phyloP scores from a whole-genome alignment of 2,329 filamentous ascomycete genomes.

The Penicillium thymicola region DNA sequence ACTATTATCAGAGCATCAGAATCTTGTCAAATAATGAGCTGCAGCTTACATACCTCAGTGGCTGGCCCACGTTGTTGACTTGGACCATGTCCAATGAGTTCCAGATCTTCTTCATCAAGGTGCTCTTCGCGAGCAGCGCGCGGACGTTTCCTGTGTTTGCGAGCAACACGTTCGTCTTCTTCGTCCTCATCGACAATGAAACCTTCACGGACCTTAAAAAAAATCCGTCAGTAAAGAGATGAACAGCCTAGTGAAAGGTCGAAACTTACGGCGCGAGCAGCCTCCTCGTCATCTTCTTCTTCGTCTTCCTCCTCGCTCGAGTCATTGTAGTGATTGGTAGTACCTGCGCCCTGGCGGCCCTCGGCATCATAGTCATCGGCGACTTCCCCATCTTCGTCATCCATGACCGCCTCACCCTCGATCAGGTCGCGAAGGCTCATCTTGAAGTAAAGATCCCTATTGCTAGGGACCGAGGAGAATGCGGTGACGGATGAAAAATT shows the following conservation, averaged over 20 bases:
- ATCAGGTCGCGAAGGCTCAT: constrained; percentile 69
- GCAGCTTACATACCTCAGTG: constrained; percentile 61
- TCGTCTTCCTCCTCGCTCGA: constrained; percentile 91
- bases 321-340: constrained; percentile 62
- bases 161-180: constrained; percentile 62
- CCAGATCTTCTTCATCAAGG: constrained; percentile 92
- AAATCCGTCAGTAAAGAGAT: constrained; percentile 15
- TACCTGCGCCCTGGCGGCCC: constrained; percentile 40
- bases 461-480: constrained; percentile 9
- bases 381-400: constrained; percentile 80
- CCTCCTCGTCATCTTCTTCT: constrained; percentile 87
- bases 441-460: constrained; percentile 29
- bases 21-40: neutral
- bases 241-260: neutral
- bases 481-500: constrained; percentile 1
- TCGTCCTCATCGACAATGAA: constrained; percentile 95
- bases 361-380: constrained; percentile 69
- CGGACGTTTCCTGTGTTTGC: constrained; percentile 71
- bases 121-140: constrained; percentile 68
- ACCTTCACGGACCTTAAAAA: constrained; percentile 77
- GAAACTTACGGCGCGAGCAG: constrained; percentile 64
- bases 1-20: constrained; percentile 49
- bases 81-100: constrained; percentile 80
- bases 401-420: constrained; percentile 79
- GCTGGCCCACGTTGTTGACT: constrained; percentile 65